Conservation (phyloP, 2,329 filamentous ascomycete species). For the Colletotrichum destructivum region DNA sequence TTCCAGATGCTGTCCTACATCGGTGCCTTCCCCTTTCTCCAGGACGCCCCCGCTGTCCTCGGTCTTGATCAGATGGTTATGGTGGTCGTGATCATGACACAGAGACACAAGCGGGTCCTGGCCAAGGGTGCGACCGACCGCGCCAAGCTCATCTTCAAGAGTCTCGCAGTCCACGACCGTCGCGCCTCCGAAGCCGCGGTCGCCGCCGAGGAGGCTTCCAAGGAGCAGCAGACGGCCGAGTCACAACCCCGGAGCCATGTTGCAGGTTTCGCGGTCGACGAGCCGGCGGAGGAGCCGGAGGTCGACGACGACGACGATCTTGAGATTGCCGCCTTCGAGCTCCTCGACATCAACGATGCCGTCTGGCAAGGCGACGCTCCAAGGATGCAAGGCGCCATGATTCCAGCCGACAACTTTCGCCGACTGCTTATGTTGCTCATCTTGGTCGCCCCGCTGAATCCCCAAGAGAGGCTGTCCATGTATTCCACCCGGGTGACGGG, state of each 20-base stretch:
- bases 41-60: constrained; percentile 78
- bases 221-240: constrained; percentile 39
- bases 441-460: constrained; percentile 74
- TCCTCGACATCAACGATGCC: constrained; percentile 75
- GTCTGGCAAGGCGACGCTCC: constrained; percentile 67
- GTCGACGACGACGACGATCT: constrained; percentile 72
- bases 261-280: constrained; percentile 63
- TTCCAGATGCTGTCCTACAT: constrained; percentile 82
- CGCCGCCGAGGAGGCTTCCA: constrained; percentile 15
- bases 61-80: constrained; percentile 80
- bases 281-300: constrained; percentile 61
- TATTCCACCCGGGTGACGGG: constrained; percentile 71
- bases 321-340: constrained; percentile 78
- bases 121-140: constrained; percentile 71
- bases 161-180: constrained; percentile 80
- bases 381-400: constrained; percentile 74
- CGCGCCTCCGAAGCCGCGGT: constrained; percentile 57
- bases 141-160: constrained; percentile 78
- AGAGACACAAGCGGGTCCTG: constrained; percentile 76
- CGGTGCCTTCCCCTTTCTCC: constrained; percentile 81
- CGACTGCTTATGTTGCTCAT: constrained; percentile 80
- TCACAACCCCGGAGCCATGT: constrained; percentile 40
- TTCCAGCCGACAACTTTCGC: constrained; percentile 81
- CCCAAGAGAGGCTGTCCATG: constrained; percentile 75
- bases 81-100: constrained; percentile 80